Conservation (phyloP, 2,329 filamentous ascomycete species). For the Colletotrichum sp. region DNA sequence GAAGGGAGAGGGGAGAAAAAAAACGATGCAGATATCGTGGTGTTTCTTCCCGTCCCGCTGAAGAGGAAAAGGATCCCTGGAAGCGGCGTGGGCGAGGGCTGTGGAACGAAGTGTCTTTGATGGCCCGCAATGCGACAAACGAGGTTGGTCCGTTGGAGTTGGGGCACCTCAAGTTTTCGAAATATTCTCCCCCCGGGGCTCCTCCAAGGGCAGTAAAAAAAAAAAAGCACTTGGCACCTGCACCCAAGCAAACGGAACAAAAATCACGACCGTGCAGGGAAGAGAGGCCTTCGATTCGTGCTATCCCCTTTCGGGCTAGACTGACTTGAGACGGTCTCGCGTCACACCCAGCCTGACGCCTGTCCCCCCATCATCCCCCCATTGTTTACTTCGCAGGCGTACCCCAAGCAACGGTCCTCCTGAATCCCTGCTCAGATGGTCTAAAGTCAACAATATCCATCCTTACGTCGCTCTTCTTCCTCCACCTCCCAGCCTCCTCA, state of each 20-base stretch:
- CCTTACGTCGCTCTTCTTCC: conserved; percentile 14
- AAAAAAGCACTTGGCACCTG: neutral
- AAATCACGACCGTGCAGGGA: conserved; percentile 2
- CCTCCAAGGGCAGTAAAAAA: neutral
- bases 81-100: neutral
- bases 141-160: neutral
- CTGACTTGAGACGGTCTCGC: conserved; percentile 7
- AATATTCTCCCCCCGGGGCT: neutral
- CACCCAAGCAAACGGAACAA: neutral
- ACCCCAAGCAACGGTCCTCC: conserved; percentile 30
- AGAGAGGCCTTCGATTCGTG: neutral
- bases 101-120: neutral
- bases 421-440: conserved; percentile 11
- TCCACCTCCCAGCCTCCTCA: conserved; percentile 19
- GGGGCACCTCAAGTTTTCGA: neutral
- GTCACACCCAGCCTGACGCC: conserved; percentile 12
- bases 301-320: conserved; percentile 14
- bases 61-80: neutral
- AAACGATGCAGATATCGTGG: neutral
- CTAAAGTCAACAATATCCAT: conserved; percentile 21
- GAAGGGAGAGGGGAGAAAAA: neutral
- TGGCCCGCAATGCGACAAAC: neutral
- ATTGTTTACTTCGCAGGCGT: conserved; percentile 33
- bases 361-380: conserved; percentile 19
- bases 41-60: neutral